phyloP scores from a whole-genome alignment of 2,329 filamentous ascomycete species.

The Dothideomycetes sp. region DNA sequence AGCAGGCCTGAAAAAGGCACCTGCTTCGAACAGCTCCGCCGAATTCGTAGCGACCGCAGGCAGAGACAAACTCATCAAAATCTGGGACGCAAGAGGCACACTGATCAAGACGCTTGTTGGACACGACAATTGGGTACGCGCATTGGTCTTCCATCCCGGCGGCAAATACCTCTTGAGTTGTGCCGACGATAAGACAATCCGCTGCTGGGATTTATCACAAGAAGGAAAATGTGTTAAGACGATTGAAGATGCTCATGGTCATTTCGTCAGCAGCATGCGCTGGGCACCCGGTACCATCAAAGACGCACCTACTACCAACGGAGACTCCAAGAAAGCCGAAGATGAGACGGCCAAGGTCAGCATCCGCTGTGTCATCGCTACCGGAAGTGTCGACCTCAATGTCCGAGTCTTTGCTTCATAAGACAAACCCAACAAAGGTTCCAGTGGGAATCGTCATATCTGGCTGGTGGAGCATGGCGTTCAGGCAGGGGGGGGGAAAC shows the following conservation, averaged over 20 bases:
- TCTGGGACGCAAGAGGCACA: conserved; percentile 81
- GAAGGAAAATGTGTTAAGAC: conserved; percentile 84
- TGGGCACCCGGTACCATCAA: conserved; percentile 76
- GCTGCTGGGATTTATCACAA: conserved; percentile 89
- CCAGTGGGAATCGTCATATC: too few species aligned
- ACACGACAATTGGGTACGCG: conserved; percentile 91
- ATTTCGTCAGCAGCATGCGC: conserved; percentile 76
- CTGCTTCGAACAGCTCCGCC: conserved; percentile 61
- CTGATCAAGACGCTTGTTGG: conserved; percentile 76
- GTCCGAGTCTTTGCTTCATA: conserved; percentile 66
- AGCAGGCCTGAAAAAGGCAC: conserved; percentile 75
- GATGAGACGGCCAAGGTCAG: conserved; percentile 46
- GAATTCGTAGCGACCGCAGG: conserved; percentile 87
- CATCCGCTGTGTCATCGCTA: conserved; percentile 78
- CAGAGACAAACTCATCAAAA: conserved; percentile 78
- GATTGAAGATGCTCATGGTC: conserved; percentile 65
- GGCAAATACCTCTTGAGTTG: conserved; percentile 84
- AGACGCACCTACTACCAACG: conserved; percentile 37
- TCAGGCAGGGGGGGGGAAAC: too few species aligned
- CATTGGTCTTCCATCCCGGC: conserved; percentile 78
- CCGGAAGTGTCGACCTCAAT: conserved; percentile 73
- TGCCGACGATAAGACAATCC: conserved; percentile 80
- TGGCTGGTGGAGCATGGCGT: too few species aligned
- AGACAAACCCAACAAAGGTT: too few species aligned
- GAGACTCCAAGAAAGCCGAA: conserved; percentile 26